These are phyloP conservation scores for Xylariaceae sp. DNA, from an alignment of 2,329 filamentous ascomycete genomes.

Conservation along the genomic window DNA sequence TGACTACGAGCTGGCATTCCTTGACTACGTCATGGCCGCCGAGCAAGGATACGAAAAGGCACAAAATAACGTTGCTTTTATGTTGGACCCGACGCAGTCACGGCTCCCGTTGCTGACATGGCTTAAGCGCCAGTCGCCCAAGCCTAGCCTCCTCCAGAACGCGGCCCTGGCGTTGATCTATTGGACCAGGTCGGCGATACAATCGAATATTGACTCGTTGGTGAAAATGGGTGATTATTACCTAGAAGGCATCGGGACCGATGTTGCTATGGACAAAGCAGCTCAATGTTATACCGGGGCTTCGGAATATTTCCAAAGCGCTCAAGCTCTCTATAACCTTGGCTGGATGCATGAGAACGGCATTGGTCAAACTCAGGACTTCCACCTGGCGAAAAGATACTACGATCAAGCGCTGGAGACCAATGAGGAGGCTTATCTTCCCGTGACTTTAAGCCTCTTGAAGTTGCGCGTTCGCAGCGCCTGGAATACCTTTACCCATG, in stretches of 20 bases:
- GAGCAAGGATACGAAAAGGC: conserved; percentile 90
- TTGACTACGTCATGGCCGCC: conserved; percentile 83
- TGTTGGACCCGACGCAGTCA: conserved; percentile 75
- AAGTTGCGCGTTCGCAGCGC: conserved; percentile 85
- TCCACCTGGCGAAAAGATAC: conserved; percentile 93
- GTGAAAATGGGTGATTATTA: conserved; percentile 99
- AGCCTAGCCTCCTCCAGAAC: conserved; percentile 51
- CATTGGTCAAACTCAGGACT: conserved; percentile 89
- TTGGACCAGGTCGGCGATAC: conserved; percentile 92
- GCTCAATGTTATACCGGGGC: conserved; percentile 91
- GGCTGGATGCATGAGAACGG: conserved; percentile 99
- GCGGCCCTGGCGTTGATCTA: conserved; percentile 76
- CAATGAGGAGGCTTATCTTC: conserved; percentile 90
- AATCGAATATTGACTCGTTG: conserved; percentile 88
- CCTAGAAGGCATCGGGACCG: conserved; percentile 75
- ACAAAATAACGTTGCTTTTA: conserved; percentile 86
- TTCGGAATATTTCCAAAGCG: conserved; percentile 87
- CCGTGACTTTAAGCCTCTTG: conserved; percentile 83
- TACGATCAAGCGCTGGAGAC: conserved; percentile 92
- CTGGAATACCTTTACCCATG: conserved; percentile 92
- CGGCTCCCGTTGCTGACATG: conserved; percentile 59
- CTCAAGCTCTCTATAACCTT: conserved; percentile 94
- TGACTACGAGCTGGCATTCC: conserved; percentile 76
- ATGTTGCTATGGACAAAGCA: conserved; percentile 77
- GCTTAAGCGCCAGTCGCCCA: conserved; percentile 47